phyloP scores from a whole-genome alignment of 2,329 filamentous ascomycete species.

The Beauveria varroae region DNA sequence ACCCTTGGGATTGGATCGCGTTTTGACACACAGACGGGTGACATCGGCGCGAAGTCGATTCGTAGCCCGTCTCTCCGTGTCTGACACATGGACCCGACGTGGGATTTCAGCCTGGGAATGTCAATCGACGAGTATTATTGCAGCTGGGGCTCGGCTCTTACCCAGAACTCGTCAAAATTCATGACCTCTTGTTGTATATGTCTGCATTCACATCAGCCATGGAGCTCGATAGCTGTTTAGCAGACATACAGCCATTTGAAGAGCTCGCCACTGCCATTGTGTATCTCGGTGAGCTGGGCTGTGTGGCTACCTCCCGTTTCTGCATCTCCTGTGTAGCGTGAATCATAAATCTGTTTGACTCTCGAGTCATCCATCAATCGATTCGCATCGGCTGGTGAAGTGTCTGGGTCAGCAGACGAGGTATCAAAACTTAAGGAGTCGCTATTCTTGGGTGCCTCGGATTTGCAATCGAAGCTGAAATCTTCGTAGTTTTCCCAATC shows the following conservation, averaged over 20 bases:
- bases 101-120: constrained; percentile 26
- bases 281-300: constrained; percentile 27
- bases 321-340: constrained; percentile 31
- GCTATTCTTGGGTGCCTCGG: constrained; percentile 19
- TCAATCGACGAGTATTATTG: neutral
- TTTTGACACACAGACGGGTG: constrained; percentile 29
- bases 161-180: constrained; percentile 36
- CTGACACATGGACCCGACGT: constrained; percentile 24
- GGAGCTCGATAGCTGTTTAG: too few species aligned
- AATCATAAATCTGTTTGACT: constrained; percentile 23
- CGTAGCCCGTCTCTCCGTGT: constrained; percentile 26
- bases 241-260: constrained; percentile 34
- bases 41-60: constrained; percentile 30
- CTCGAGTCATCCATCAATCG: constrained; percentile 12
- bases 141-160: constrained; percentile 13
- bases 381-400: constrained; percentile 14
- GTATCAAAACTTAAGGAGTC: constrained; percentile 24
- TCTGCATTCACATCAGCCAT: constrained; percentile 19
- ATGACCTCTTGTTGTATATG: constrained; percentile 32
- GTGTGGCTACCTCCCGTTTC: constrained; percentile 29
- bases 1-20: constrained; percentile 29
- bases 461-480: constrained; percentile 8
- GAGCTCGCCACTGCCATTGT: constrained; percentile 27
- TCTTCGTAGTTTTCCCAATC: constrained; percentile 8
- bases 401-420: constrained; percentile 19